phyloP scores from a whole-genome alignment of 2,329 filamentous ascomycete genomes.

The Clathrospora elynae region DNA sequence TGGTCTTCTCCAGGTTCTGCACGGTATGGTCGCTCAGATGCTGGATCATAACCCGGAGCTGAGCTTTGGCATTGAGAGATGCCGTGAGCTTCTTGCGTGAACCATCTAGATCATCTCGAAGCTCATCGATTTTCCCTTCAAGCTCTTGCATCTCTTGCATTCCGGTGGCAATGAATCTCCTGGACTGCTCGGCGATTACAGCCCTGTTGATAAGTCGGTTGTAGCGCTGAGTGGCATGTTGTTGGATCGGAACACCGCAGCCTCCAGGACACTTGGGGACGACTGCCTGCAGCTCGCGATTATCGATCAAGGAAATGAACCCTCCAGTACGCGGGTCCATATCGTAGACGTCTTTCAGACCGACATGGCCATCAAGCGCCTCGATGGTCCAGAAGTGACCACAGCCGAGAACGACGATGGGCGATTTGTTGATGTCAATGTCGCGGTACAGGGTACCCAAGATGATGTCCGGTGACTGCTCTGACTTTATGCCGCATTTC shows the following conservation, averaged over 20 bases:
- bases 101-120: conserved; percentile 25
- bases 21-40: too few species aligned
- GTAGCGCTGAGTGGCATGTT: conserved; percentile 43
- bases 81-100: too few species aligned
- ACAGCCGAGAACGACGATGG: conserved; percentile 31
- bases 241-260: conserved; percentile 40
- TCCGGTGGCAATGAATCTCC: conserved; percentile 41
- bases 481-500: conserved; percentile 20
- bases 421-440: conserved; percentile 32
- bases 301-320: conserved; percentile 32
- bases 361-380: conserved; percentile 35
- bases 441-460: conserved; percentile 27
- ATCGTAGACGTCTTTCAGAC: conserved; percentile 31
- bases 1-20: too few species aligned
- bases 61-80: too few species aligned
- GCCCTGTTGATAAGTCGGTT: conserved; percentile 45
- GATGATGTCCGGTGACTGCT: conserved; percentile 31
- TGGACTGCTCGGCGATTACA: conserved; percentile 46
- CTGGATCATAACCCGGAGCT: too few species aligned
- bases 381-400: conserved; percentile 40
- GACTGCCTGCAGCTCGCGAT: conserved; percentile 18
- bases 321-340: conserved; percentile 15
- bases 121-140: conserved; percentile 14
- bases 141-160: conserved; percentile 31
- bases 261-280: conserved; percentile 44